Evolutionary conservation across 305 asterid species (phyloP).

Genomic region (Petunia hybrid): DNA sequence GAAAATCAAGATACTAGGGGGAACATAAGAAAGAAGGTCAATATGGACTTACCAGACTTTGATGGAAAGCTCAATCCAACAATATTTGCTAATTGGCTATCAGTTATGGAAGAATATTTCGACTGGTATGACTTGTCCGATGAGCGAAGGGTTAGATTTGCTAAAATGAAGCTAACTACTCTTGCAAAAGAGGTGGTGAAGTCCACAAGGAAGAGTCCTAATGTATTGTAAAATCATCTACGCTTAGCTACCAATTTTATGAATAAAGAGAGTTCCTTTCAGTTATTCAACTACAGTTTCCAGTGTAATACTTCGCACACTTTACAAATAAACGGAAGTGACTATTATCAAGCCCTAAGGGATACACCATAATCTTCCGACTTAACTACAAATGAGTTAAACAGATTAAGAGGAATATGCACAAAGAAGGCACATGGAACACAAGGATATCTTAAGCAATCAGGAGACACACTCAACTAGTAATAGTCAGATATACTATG

Average conservation of each 20-base stretch:
- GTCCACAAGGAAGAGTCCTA: constrained; percentile 27
- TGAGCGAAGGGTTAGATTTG: constrained; percentile 15
- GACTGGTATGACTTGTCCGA: constrained; percentile 28
- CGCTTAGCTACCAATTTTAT: constrained; percentile 8
- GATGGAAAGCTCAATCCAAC: constrained; percentile 32
- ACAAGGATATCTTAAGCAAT: not conserved
- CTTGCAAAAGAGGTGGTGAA: constrained; percentile 35
- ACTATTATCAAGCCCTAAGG: not conserved
- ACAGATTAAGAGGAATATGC: constrained; percentile 9
- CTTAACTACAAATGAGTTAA: not conserved
- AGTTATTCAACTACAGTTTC: not conserved
- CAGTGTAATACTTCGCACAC: not conserved
- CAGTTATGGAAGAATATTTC: constrained; percentile 29
- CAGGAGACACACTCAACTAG: not conserved
- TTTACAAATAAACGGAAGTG: not conserved
- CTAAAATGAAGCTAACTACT: constrained; percentile 16
- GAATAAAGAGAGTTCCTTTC: constrained; percentile 15
- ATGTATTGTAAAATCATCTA: constrained; percentile 14
- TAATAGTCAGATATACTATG: not conserved
- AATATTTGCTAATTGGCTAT: constrained; percentile 30
- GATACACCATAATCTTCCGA: not conserved
- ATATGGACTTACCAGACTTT: constrained; percentile 26
- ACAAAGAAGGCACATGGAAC: not conserved
- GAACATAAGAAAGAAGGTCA: constrained; percentile 16
- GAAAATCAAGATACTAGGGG: constrained; percentile 15